Conservation (phyloP, 768 basidiomycete genomes). For the Amanita pseudoporphyria region DNA sequence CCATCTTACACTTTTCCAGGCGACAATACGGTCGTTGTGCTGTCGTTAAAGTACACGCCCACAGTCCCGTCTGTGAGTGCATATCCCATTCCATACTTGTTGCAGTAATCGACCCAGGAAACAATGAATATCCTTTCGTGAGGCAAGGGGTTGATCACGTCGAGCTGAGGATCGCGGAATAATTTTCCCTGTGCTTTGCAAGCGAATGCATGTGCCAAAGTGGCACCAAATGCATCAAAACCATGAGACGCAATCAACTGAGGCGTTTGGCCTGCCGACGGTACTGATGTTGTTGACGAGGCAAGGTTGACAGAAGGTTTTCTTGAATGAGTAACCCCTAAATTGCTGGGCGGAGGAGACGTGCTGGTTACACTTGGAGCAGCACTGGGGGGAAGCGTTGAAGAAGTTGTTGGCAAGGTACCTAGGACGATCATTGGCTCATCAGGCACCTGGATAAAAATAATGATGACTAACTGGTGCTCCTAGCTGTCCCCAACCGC, state of each 20-base stretch:
- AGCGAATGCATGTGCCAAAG: conserved; percentile 52
- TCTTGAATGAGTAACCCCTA: background rate
- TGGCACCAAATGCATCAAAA: conserved; percentile 56
- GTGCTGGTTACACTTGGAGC: background rate
- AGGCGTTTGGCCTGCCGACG: background rate
- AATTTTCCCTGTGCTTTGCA: conserved; percentile 51
- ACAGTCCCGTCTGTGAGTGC: conserved; percentile 92
- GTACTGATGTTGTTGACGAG: conserved; percentile 25
- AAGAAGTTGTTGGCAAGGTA: background rate
- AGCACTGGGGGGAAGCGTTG: background rate
- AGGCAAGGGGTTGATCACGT: conserved; percentile 33
- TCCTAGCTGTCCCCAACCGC: background rate
- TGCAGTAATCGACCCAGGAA: conserved; percentile 99
- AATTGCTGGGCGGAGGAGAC: background rate
- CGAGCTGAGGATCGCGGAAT: conserved; percentile 58
- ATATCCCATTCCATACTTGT: conserved; percentile 99
- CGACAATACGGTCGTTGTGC: conserved; percentile 74
- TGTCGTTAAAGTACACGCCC: conserved; percentile 96
- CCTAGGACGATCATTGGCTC: background rate
- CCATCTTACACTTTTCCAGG: conserved; percentile 75
- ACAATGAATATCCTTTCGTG: conserved; percentile 85
- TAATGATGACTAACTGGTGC: background rate
- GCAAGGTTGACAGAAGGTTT: conserved; percentile 1
- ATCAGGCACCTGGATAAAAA: background rate
- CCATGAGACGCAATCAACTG: background rate